phyloP scores from a whole-genome alignment of 306 rosid genomes.

The Lablab purpureus region DNA sequence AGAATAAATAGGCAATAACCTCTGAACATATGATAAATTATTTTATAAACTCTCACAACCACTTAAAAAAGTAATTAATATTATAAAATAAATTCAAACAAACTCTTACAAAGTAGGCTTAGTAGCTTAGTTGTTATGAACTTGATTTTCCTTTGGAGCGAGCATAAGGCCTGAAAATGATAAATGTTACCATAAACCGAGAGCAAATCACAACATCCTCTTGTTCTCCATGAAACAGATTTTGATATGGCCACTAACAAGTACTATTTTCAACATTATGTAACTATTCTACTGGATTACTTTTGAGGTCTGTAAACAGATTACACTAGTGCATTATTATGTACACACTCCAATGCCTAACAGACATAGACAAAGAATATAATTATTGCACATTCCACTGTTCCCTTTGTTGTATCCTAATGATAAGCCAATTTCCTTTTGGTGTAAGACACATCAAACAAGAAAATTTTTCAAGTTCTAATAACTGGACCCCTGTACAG shows the following conservation, averaged over 20 bases:
- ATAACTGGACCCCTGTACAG: constrained; percentile 90
- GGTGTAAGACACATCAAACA: constrained; percentile 49
- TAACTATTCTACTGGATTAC: constrained; percentile 44
- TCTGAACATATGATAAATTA: no score
- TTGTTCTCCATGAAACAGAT: constrained; percentile 38
- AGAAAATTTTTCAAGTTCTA: constrained; percentile 67
- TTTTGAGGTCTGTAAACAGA: constrained; percentile 52
- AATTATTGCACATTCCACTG: constrained; percentile 57
- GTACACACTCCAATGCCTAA: constrained; percentile 69
- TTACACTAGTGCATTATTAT: constrained; percentile 55
- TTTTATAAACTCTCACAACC: no score
- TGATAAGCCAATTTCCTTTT: constrained; percentile 47
- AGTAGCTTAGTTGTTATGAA: no score
- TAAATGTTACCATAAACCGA: neutral
- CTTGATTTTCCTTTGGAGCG: neutral
- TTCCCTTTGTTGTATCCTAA: constrained; percentile 57
- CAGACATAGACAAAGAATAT: constrained; percentile 53
- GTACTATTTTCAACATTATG: constrained; percentile 26
- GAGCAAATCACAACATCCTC: neutral
- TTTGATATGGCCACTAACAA: constrained; percentile 23
- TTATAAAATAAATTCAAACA: no score
- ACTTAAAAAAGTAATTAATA: no score
- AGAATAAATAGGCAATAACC: no score
- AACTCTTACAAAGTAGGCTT: no score
- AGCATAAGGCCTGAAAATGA: neutral